phyloP scores from a whole-genome alignment of 2,329 filamentous ascomycete species.

The Chalara sp. region DNA sequence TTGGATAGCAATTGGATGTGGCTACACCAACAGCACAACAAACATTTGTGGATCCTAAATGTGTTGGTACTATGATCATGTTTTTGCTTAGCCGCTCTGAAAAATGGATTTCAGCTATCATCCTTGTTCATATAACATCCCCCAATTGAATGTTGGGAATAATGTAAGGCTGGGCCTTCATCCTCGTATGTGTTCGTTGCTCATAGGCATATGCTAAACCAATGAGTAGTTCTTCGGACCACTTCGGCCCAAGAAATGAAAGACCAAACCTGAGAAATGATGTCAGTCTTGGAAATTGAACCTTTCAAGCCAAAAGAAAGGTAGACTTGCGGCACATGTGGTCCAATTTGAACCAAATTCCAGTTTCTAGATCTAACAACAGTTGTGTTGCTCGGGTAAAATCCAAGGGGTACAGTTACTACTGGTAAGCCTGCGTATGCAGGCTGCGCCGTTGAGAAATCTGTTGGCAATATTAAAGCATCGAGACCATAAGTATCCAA shows the following conservation, averaged over 20 bases:
- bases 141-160: slow-evolving; percentile 8
- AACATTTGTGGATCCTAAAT: no score
- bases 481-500: slow-evolving; percentile 49
- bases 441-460: slow-evolving; percentile 38
- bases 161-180: slow-evolving; percentile 38
- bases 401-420: slow-evolving; percentile 57
- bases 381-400: slow-evolving; percentile 39
- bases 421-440: slow-evolving; percentile 53
- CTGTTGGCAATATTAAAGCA: slow-evolving; percentile 54
- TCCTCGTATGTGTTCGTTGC: slow-evolving; percentile 34
- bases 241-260: slow-evolving; percentile 53
- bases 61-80: no score
- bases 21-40: no score
- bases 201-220: slow-evolving; percentile 64
- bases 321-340: slow-evolving; percentile 37
- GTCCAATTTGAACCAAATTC: slow-evolving; percentile 45
- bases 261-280: slow-evolving; percentile 44
- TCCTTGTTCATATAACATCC: slow-evolving; percentile 5
- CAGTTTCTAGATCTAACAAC: slow-evolving; percentile 36
- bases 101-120: no score
- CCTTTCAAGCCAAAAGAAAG: background rate
- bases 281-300: background rate
- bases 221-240: slow-evolving; percentile 55
- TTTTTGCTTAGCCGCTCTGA: no score
- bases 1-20: no score